phyloP scores from a whole-genome alignment of 148 eudicot species.

The Tetragonia tetragonoides region DNA sequence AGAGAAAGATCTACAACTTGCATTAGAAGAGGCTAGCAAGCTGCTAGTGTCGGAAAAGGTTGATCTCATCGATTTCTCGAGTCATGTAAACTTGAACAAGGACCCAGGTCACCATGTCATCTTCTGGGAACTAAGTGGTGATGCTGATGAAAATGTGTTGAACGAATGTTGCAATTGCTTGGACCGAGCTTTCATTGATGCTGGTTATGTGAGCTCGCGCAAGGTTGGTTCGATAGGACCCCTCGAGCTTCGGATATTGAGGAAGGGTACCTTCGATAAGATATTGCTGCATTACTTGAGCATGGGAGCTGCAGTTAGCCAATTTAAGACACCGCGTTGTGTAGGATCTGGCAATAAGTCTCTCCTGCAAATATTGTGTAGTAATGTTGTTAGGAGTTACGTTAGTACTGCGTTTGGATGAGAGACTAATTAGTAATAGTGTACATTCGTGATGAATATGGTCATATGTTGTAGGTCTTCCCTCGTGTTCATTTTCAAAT shows the following conservation, averaged over 20 bases:
- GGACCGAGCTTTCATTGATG: conserved; percentile 69
- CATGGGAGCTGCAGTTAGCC: conserved; percentile 69
- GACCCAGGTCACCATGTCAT: conserved; percentile 82
- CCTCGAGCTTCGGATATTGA: conserved; percentile 62
- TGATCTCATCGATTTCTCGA: conserved; percentile 78
- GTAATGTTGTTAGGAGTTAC: conserved; percentile 53
- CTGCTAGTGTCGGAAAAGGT: conserved; percentile 48
- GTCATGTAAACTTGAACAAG: conserved; percentile 45
- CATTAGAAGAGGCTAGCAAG: conserved; percentile 69
- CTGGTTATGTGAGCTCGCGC: conserved; percentile 71
- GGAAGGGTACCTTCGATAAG: conserved; percentile 73
- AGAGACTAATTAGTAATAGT: neutral
- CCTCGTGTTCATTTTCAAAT: too few species aligned
- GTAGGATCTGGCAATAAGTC: conserved; percentile 45
- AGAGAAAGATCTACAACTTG: conserved; percentile 71
- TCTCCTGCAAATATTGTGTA: conserved; percentile 51
- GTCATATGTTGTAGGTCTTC: too few species aligned
- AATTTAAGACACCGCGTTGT: conserved; percentile 88
- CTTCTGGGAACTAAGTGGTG: conserved; percentile 81
- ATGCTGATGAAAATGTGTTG: conserved; percentile 47
- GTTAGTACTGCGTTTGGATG: conserved; percentile 65
- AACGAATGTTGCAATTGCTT: conserved; percentile 64
- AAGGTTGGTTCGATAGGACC: conserved; percentile 68
- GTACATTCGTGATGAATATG: neutral
- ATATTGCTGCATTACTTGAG: conserved; percentile 60